Evolutionary conservation across 139 green algal genomes (phyloP), one percentile per base, ranked within the genome.

Genomic region (Chlorella sp.): DNA sequence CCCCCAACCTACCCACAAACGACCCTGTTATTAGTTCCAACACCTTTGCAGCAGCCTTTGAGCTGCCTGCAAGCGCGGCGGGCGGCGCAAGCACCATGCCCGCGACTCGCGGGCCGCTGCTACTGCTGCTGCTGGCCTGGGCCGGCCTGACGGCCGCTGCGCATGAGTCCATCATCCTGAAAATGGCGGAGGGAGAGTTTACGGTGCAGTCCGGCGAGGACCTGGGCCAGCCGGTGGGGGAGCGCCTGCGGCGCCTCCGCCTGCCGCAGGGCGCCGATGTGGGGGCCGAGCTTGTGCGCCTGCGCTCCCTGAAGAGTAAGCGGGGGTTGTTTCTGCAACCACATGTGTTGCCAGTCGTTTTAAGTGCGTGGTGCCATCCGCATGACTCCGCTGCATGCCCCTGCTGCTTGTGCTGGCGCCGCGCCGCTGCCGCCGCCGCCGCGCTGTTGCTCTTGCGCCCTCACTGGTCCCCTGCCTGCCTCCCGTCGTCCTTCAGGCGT

Each of bases 171-270:
- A 84, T 84, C 20, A 84, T 84, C 43, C 7, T 84, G 26, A 36
- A 62, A 19, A 26, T 84, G 17, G 46, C 68, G 19, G 44, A 56
- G 4, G 79, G 22, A 40, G 77, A 28, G 40, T 83, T 83, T 36
- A 20, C 56, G 30, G 77, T 83, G 40, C 60, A 83, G 41, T 43
- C 76, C 32, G 58, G 38, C 38, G 76, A 38, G 38, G 60, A 40
- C 7, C 77, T 83, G 30, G 77, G 77, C 40, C 32, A 46, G 79
- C 79, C 64, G 64, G 75, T 84, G 6, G 79, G 79, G 44, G 32
- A 34, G 8, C 79, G 68, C 43, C 43, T 76, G 64, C 64, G 43
- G 32, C 79, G 79, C 79, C 36, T 76, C 62, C 67, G 22, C 7
- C 64, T 58, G 1, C 30, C 48, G 32, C 0, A 44, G 26, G 64